Evolutionary conservation across 108 stramenopile species (phyloP), one percentile per base, ranked within the genome.

Genomic region (Stephanodiscus triporus): DNA sequence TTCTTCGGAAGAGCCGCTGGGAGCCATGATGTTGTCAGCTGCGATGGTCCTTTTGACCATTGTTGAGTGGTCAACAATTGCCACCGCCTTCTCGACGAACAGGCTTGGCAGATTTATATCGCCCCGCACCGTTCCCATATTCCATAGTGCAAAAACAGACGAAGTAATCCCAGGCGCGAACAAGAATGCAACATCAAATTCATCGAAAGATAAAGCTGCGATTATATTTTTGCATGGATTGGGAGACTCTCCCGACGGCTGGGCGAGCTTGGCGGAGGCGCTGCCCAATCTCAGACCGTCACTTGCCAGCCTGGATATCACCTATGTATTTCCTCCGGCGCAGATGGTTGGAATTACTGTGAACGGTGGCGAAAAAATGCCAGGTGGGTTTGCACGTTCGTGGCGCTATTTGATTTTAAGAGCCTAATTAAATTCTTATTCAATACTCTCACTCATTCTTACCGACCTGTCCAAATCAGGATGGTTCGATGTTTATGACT

Each of bases 401-500:
- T 34, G 32, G 32, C 32, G 32, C 2, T 55, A 30, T 1, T 13
- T 57, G 56, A 0, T 29, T 14, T 4, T 13, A 9, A 26, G 30
- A 4, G 32, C 30, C 26, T 32, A 14, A 4, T 32, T 14, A 4
- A 30, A 10, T 1, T 4, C 23, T 27, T 0, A 54, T 54, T 24
- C 53, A 9, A 54, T 54, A 13, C 27, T 17, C 16, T 10, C 55
- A 26, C 55, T 27, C 24, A 57, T 30, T 24, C 27, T 32, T 29
- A 14, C 30, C 16, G 32, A n/a, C 11, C 16, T 30, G 30, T 30
- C 40, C 14, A 0, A 45, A 45, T 17, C 7, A 57, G 78, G 79
- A 16, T 80, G 79, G 79, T 76, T 81, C 37, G 81, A 81, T 80
- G 63, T 80, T 14, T 80, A 59, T 20, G 83, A 84, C 47, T 84